phyloP scores from a whole-genome alignment of 768 basidiomycete species.

The Vishniacozyma victoriae region DNA sequence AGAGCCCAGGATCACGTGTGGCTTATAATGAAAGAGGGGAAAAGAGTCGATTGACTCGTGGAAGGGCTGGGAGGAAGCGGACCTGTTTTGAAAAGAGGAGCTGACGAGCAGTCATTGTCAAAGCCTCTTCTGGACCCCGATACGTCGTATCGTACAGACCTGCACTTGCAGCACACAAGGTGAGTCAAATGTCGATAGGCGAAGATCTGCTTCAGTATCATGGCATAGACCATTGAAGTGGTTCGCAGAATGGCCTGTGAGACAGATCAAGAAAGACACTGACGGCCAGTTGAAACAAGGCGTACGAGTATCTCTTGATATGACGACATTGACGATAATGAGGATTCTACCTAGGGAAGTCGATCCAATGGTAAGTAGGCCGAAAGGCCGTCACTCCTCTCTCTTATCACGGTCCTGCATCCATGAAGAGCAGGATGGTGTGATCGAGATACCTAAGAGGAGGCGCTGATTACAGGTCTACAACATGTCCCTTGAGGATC shows the following conservation, averaged over 20 bases:
- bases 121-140: conserved; percentile 94
- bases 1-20: no score
- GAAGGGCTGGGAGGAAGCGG: background rate
- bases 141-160: conserved; percentile 98
- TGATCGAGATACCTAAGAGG: background rate
- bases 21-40: no score
- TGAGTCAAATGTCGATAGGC: conserved; percentile 14
- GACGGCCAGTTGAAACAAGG: conserved; percentile 76
- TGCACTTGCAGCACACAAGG: conserved; percentile 68
- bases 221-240: no score
- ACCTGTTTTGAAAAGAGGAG: background rate
- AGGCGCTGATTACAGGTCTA: conserved; percentile 54
- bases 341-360: conserved; percentile 95
- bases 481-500: conserved; percentile 98
- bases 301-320: conserved; percentile 93
- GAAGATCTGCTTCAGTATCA: no score
- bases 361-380: conserved; percentile 65
- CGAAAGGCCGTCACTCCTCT: background rate
- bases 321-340: conserved; percentile 99
- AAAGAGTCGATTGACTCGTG: background rate
- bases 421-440: background rate
- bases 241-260: no score
- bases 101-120: conserved; percentile 72
- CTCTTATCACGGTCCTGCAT: background rate
- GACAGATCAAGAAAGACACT: no score